These are phyloP conservation scores for Trifolium subterraneum DNA, from an alignment of 306 rosid genomes.

Conservation along the genomic window DNA sequence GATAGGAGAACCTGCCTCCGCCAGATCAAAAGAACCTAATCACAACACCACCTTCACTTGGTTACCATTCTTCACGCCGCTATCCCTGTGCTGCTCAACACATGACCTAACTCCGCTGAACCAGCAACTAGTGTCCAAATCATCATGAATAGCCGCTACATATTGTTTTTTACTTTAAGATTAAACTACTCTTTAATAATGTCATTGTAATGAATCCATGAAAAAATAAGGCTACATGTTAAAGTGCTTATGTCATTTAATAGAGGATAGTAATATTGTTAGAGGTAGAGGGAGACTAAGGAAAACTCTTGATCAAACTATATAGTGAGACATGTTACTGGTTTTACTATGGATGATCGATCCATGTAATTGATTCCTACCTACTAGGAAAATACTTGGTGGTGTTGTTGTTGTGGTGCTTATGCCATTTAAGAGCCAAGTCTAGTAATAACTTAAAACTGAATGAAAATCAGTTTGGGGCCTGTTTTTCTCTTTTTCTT, in stretches of 20 bases:
- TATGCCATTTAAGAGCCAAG: conserved; percentile 11
- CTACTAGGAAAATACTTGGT: neutral
- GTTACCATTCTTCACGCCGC: too few species aligned
- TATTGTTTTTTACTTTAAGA: neutral
- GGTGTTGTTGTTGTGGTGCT: neutral
- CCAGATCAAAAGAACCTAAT: too few species aligned
- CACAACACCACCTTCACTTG: too few species aligned
- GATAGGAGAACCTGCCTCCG: too few species aligned
- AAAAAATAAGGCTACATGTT: too few species aligned
- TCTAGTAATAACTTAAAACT: neutral
- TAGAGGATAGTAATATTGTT: neutral
- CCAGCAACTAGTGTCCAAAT: too few species aligned
- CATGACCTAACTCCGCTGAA: too few species aligned
- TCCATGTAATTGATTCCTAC: neutral
- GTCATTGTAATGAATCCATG: too few species aligned
- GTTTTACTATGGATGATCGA: neutral
- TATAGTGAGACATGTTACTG: neutral
- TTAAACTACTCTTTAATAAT: too few species aligned
- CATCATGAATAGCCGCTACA: too few species aligned
- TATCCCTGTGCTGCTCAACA: too few species aligned
- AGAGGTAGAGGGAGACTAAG: neutral
- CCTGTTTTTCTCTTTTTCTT: neutral
- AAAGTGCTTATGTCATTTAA: too few species aligned
- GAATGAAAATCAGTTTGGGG: conserved; percentile 12
- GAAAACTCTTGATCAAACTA: neutral